Conservation (phyloP, 1,284 basidiomycete genomes). For the Trametes polyzona region DNA sequence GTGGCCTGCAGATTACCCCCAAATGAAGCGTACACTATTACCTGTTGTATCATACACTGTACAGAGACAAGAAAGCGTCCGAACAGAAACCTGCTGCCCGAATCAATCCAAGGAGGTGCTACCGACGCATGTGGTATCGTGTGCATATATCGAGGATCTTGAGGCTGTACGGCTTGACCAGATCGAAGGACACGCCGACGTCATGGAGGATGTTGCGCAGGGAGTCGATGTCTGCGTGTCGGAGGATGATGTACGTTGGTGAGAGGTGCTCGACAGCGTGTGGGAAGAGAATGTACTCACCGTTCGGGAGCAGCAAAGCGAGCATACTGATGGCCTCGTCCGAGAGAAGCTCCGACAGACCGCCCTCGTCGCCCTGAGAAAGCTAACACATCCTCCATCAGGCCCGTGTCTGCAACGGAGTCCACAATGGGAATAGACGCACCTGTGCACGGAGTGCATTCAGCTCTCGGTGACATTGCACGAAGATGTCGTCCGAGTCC, state of each 20-base stretch:
- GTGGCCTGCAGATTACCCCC: too few relatives aligned
- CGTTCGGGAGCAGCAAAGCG: slow-evolving; percentile 21
- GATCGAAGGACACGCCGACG: not conserved
- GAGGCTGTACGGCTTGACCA: not conserved
- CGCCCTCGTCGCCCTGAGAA: not conserved
- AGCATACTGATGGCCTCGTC: slow-evolving; percentile 22
- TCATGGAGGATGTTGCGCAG: not conserved
- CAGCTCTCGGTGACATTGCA: slow-evolving; percentile 18
- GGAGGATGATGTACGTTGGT: too few relatives aligned
- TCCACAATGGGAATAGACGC: not conserved
- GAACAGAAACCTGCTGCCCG: not conserved
- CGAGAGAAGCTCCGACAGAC: slow-evolving; percentile 7
- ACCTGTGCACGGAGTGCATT: slow-evolving; percentile 11
- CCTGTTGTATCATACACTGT: not conserved
- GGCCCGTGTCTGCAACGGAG: not conserved
- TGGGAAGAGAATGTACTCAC: slow-evolving; percentile 4
- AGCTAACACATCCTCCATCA: not conserved
- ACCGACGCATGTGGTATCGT: slow-evolving; percentile 7
- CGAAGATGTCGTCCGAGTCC: slow-evolving; percentile 16
- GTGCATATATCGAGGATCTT: slow-evolving; percentile 10
- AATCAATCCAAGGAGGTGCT: not conserved
- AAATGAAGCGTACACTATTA: not conserved
- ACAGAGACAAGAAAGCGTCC: not conserved
- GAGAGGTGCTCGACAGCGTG: too few relatives aligned
- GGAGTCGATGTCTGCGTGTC: not conserved